Evolutionary conservation across 495 filamentous ascomycete genomes (phyloP).

Genomic region (Echria macrotheca): DNA sequence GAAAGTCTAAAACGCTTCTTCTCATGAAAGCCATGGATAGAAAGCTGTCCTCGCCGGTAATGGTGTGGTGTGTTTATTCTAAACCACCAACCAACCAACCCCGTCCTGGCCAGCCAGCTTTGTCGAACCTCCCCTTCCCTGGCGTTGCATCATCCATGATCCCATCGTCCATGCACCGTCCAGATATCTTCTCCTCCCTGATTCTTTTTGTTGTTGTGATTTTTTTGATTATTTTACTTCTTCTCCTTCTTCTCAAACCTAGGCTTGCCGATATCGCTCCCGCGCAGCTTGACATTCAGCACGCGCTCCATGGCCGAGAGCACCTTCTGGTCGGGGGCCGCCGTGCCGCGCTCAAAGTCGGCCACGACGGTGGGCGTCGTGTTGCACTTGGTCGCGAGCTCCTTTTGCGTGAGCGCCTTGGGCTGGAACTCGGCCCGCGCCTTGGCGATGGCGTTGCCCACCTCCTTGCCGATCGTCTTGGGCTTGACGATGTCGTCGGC

Average conservation of each 20-base stretch:
- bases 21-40: too few relatives aligned
- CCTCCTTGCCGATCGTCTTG: slow-evolving; percentile 74
- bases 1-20: not conserved
- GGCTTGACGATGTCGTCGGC: slow-evolving; percentile 96
- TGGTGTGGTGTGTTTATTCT: too few relatives aligned
- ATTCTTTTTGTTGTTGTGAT: not conserved
- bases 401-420: slow-evolving; percentile 89
- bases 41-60: too few relatives aligned
- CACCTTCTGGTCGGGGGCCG: slow-evolving; percentile 79
- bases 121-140: too few relatives aligned
- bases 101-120: too few relatives aligned
- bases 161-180: too few relatives aligned
- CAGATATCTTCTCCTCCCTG: too few relatives aligned
- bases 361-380: slow-evolving; percentile 72
- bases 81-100: too few relatives aligned
- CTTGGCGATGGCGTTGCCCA: slow-evolving; percentile 76
- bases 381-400: slow-evolving; percentile 91
- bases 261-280: slow-evolving; percentile 67
- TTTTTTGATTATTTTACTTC: slow-evolving; percentile 10
- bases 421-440: slow-evolving; percentile 64
- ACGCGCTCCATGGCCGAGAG: slow-evolving; percentile 74
- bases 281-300: slow-evolving; percentile 79
- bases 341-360: slow-evolving; percentile 79
- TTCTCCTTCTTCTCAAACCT: slow-evolving; percentile 61
- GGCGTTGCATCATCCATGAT: too few relatives aligned